phyloP scores from a whole-genome alignment of 345 rosid species.

The Carallia pectinifolia region DNA sequence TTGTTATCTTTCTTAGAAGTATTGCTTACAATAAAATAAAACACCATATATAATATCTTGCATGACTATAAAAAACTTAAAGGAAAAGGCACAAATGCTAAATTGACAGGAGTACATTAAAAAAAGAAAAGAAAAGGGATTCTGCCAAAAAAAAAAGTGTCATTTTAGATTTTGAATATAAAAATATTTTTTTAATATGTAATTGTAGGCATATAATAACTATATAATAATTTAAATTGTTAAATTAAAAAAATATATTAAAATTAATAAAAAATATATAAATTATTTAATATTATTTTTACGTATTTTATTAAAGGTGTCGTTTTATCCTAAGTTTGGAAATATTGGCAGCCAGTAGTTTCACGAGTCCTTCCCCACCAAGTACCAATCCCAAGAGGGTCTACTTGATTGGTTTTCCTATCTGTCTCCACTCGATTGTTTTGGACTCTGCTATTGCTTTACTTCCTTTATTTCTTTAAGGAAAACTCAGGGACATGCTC shows the following conservation, averaged over 20 bases:
- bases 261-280: no score
- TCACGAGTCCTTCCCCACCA: conserved; percentile 21
- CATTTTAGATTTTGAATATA: background rate
- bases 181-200: no score
- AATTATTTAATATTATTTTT: no score
- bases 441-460: no score
- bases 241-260: no score
- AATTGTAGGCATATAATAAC: no score
- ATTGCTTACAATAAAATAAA: no score
- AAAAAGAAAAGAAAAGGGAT: no score
- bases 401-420: conserved; percentile 20
- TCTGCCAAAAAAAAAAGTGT: background rate
- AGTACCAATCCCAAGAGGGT: conserved; percentile 20
- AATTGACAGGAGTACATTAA: background rate
- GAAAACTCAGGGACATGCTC: background rate
- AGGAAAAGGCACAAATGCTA: background rate
- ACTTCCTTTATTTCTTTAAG: conserved; percentile 6
- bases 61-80: background rate
- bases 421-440: background rate
- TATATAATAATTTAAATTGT: no score
- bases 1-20: background rate
- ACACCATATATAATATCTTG: background rate
- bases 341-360: background rate
- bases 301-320: no score
- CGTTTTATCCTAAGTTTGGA: background rate